phyloP scores from a whole-genome alignment of 495 filamentous ascomycete species.

The Neurospora pannonica region DNA sequence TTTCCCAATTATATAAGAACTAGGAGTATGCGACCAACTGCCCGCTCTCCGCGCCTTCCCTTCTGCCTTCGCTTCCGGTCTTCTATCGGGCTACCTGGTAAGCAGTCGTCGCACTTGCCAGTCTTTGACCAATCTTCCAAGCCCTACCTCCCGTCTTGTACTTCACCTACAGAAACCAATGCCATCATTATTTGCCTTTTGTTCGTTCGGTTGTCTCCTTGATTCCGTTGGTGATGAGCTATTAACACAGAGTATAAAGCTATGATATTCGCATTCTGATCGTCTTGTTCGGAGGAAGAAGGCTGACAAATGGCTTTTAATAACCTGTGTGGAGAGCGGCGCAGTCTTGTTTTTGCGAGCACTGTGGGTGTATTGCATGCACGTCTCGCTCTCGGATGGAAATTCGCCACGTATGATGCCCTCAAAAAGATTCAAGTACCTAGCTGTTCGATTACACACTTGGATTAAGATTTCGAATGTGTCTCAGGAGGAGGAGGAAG shows the following conservation, averaged over 20 bases:
- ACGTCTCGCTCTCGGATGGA: not conserved
- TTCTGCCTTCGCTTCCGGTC: not conserved
- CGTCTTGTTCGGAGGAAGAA: not conserved
- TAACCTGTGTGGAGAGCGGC: not conserved
- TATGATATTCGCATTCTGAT: not conserved
- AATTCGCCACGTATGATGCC: not conserved
- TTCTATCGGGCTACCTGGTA: not conserved
- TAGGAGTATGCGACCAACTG: not conserved
- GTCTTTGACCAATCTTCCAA: not conserved
- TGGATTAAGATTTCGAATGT: not conserved
- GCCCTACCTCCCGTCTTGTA: not conserved
- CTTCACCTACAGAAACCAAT: not conserved
- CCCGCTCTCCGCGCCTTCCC: not conserved
- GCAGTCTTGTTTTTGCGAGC: not conserved
- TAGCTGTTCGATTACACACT: not conserved
- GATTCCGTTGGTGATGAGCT: not conserved
- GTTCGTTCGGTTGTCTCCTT: not conserved
- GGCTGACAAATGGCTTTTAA: not conserved
- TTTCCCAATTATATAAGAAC: too few species aligned
- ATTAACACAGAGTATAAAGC: not conserved
- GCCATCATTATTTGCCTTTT: not conserved
- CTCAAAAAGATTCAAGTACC: not conserved
- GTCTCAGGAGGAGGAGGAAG: not conserved
- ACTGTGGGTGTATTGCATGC: not conserved
- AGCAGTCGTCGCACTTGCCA: not conserved